Evolutionary conservation across 2,329 filamentous ascomycete species (phyloP), one percentile per base, ranked within the genome.

Genomic region (Teratosphaeria zuluensis): DNA sequence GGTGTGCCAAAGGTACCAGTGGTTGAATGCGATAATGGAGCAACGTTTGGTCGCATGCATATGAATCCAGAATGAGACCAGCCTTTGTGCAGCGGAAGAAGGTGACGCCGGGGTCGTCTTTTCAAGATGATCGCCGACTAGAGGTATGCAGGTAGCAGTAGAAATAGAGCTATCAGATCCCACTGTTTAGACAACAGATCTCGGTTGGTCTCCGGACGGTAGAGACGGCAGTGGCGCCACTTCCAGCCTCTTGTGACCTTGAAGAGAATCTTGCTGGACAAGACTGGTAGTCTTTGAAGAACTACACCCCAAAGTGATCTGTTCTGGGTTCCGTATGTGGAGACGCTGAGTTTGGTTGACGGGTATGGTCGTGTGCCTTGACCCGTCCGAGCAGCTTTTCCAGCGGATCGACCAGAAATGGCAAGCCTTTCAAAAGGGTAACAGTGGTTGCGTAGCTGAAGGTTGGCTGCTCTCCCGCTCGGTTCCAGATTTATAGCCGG

Each of bases 401-500:
- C 28, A 33, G 9, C 16, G 55, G 30, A 33, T 48, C 42, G 19
- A 48, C 42, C 16, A 48, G 42, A 48, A 48, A 19, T 48, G 19
- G 31, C 46, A 53, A 46, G 4, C 9, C 19, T 38, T 53, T 21
- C 35, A 28, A 14, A 11, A n/a, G 19, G 30, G 55, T 28, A 57
- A 33, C 53, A 46, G 55, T 33, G 46, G 42, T 21, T 28, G 21
- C 21, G 42, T 38, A 33, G 28, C 21, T 35, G 55, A 53, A 57
- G 55, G 55, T 57, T 57, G 53, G 48, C 21, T 53, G 55, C 55
- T 38, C 55, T 38, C 55, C 55, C 55, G 55, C 55, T 57, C 55
- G 46, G 42, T 57, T 21, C 55, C 55, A 46, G 32, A 57, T 6
- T 53, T 57, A 11, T 57, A 12, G 24, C 42, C 12, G 51, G 24